phyloP scores from a whole-genome alignment of 805 yeast species.

The Candida silvatica region DNA sequence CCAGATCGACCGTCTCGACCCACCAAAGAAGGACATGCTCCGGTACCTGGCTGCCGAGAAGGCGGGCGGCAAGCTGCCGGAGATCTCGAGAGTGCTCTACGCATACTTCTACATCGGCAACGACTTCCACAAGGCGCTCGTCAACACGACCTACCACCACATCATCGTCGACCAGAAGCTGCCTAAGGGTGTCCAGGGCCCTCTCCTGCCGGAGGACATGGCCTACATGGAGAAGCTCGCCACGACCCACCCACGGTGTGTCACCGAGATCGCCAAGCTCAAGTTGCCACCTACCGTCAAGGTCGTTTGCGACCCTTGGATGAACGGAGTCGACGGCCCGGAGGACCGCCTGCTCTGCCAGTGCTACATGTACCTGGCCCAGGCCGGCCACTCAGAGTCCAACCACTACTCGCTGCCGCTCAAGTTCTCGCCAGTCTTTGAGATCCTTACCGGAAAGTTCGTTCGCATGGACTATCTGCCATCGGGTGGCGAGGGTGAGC shows the following conservation, averaged over 20 bases:
- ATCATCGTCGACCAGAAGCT: slow-evolving; percentile 46
- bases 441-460: slow-evolving; percentile 48
- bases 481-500: slow-evolving; percentile 62
- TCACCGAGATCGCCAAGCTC: slow-evolving; percentile 59
- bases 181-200: slow-evolving; percentile 62
- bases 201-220: slow-evolving; percentile 60
- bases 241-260: slow-evolving; percentile 44
- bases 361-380: slow-evolving; percentile 66
- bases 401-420: slow-evolving; percentile 72
- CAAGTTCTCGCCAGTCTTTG: slow-evolving; percentile 67
- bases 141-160: slow-evolving; percentile 55
- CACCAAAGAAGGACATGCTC: slow-evolving; percentile 68
- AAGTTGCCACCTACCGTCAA: slow-evolving; percentile 45
- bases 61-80: slow-evolving; percentile 41
- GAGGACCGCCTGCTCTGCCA: slow-evolving; percentile 59
- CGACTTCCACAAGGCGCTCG: slow-evolving; percentile 61
- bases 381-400: slow-evolving; percentile 58
- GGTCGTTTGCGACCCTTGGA: slow-evolving; percentile 74
- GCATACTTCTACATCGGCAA: slow-evolving; percentile 52
- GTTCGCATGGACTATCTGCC: slow-evolving; percentile 70
- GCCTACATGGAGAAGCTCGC: slow-evolving; percentile 42
- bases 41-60: slow-evolving; percentile 62
- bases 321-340: slow-evolving; percentile 64
- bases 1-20: slow-evolving; percentile 64
- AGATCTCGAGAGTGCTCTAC: slow-evolving; percentile 61